Evolutionary conservation across 1,284 basidiomycete species (phyloP).

Genomic region (Sanguinoderma infundibulare): DNA sequence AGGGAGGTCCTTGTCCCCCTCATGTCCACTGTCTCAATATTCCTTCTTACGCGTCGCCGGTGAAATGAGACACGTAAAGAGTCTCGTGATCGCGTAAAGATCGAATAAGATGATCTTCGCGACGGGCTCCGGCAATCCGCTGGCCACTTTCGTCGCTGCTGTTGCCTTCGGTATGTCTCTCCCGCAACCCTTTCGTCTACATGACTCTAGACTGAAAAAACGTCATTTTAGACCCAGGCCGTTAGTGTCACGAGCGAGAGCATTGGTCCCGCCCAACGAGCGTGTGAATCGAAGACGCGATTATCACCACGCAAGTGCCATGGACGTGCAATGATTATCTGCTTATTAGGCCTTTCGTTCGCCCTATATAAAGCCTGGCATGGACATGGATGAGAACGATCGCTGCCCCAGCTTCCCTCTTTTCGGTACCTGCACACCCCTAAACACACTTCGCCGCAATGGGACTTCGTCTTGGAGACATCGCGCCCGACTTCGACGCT

Average conservation of each 20-base stretch:
- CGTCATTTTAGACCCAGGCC: not conserved
- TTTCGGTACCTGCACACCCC: not conserved
- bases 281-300: slow-evolving; percentile 56
- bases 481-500: slow-evolving; percentile 84
- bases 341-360: slow-evolving; percentile 2
- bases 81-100: slow-evolving; percentile 19
- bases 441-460: slow-evolving; percentile 7
- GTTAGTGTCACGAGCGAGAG: not conserved
- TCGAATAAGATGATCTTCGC: slow-evolving; percentile 12
- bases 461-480: slow-evolving; percentile 73
- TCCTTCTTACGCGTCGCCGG: not conserved
- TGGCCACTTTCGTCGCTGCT: too few relatives aligned
- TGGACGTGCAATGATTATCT: slow-evolving; percentile 14
- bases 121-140: too few relatives aligned
- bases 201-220: not conserved
- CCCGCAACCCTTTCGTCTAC: not conserved
- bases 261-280: slow-evolving; percentile 5
- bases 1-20: too few relatives aligned
- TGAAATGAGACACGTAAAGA: slow-evolving; percentile 6
- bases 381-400: slow-evolving; percentile 11
- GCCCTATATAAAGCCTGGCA: slow-evolving; percentile 21
- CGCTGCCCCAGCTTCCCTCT: slow-evolving; percentile 7
- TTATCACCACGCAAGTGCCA: slow-evolving; percentile 32
- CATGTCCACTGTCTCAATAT: not conserved
- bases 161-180: not conserved